Evolutionary conservation across 495 filamentous ascomycete genomes (phyloP).

Genomic region (Penicillium taxi): DNA sequence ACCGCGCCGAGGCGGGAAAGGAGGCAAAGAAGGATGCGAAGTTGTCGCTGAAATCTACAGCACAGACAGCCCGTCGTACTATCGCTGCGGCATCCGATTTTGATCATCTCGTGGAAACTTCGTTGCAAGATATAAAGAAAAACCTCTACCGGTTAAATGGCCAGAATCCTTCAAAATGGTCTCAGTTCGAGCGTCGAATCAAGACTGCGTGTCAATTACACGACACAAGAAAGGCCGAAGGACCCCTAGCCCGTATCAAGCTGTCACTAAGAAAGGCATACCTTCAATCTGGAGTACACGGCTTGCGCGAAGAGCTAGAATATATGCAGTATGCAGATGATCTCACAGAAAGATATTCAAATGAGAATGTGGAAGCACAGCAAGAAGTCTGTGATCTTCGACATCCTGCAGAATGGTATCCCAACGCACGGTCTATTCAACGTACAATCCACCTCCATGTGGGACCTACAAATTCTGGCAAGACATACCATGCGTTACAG

Average conservation of each 20-base stretch:
- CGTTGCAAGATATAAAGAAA: conserved; percentile 23
- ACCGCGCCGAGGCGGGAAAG: neutral
- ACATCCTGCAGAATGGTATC: conserved; percentile 87
- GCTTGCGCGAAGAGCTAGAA: conserved; percentile 48
- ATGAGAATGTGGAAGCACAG: conserved; percentile 49
- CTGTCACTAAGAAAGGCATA: conserved; percentile 48
- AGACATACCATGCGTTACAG: conserved; percentile 91
- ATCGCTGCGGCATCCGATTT: conserved; percentile 23
- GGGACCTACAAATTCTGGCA: conserved; percentile 96
- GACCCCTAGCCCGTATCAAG: conserved; percentile 22
- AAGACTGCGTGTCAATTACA: conserved; percentile 27
- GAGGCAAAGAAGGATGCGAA: conserved; percentile 1
- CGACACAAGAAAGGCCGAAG: conserved; percentile 6
- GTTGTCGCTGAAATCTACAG: neutral
- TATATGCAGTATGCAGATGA: conserved; percentile 51
- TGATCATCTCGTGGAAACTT: conserved; percentile 16
- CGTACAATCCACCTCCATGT: conserved; percentile 88
- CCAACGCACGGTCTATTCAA: conserved; percentile 65
- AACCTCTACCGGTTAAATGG: conserved; percentile 8
- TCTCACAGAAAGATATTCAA: conserved; percentile 35
- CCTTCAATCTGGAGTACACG: conserved; percentile 36
- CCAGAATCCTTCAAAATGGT: conserved; percentile 18
- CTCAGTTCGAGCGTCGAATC: conserved; percentile 30
- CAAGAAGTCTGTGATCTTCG: conserved; percentile 65
- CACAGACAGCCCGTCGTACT: conserved; percentile 5